Conservation (phyloP, 495 filamentous ascomycete genomes). For the Aspergillus hancockii region DNA sequence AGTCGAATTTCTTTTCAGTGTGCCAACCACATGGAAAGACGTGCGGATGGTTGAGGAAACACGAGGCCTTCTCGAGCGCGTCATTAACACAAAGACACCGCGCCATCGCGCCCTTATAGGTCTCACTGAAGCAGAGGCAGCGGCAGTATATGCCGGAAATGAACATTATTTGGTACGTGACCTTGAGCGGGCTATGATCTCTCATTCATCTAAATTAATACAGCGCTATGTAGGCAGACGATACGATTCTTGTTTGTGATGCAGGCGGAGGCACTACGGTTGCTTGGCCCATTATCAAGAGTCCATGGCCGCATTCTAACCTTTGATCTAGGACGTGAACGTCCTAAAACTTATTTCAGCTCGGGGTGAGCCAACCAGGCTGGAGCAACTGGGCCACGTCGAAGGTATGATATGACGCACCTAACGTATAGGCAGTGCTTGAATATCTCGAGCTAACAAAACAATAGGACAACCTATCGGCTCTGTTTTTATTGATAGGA, state of each 20-base stretch:
- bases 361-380: slow-evolving; percentile 28
- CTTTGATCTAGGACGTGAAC: slow-evolving; percentile 35
- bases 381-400: slow-evolving; percentile 42
- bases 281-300: slow-evolving; percentile 3
- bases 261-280: slow-evolving; percentile 58
- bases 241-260: slow-evolving; percentile 56
- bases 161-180: slow-evolving; percentile 32
- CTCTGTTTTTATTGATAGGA: slow-evolving; percentile 40
- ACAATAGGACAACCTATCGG: slow-evolving; percentile 37
- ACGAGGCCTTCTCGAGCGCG: slow-evolving; percentile 45
- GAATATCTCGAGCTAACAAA: background rate
- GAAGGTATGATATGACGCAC: slow-evolving; percentile 31
- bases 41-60: slow-evolving; percentile 59
- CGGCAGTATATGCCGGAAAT: slow-evolving; percentile 57
- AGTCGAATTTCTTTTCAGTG: slow-evolving; percentile 67
- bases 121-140: slow-evolving; percentile 70
- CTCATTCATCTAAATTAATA: background rate
- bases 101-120: slow-evolving; percentile 56
- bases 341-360: slow-evolving; percentile 34
- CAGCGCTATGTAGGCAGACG: slow-evolving; percentile 26
- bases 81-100: slow-evolving; percentile 50
- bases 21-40: slow-evolving; percentile 68
- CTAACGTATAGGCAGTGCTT: background rate
- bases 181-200: background rate
- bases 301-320: background rate